These are phyloP conservation scores for Chlorella sp. DNA, from an alignment of 139 green algal genomes.

Conservation along the genomic window DNA sequence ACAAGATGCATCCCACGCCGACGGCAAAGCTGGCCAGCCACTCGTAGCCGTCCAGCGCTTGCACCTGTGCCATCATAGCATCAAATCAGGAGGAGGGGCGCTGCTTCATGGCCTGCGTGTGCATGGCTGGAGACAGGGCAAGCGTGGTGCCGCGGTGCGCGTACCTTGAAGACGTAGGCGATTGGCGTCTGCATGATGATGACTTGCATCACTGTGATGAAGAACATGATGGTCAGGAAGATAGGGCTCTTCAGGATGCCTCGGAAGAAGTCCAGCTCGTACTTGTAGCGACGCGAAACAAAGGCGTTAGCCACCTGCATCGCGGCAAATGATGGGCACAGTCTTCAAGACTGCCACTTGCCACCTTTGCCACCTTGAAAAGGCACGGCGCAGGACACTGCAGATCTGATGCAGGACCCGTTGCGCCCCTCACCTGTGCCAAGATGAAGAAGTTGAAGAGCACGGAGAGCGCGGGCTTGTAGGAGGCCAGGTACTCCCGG, in stretches of 20 bases:
- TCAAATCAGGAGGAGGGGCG: no score
- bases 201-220: constrained; percentile 48
- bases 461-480: constrained; percentile 46
- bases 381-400: no score
- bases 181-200: constrained; percentile 58
- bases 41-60: constrained; percentile 20
- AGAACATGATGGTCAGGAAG: constrained; percentile 56
- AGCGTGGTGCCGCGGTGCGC: background rate
- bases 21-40: constrained; percentile 53
- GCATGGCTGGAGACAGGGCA: no score
- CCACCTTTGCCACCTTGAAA: no score
- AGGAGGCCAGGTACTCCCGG: constrained; percentile 4
- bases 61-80: no score
- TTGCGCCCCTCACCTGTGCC: constrained; percentile 23
- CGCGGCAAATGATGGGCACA: no score
- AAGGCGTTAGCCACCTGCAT: constrained; percentile 74
- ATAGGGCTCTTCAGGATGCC: constrained; percentile 39
- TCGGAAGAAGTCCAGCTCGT: constrained; percentile 71
- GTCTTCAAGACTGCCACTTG: no score
- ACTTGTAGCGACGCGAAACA: constrained; percentile 63
- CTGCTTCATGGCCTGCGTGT: no score
- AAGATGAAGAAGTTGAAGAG: constrained; percentile 96
- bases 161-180: constrained; percentile 51
- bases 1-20: constrained; percentile 33
- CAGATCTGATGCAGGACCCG: no score